Evolutionary conservation across 257 asterid species (phyloP).

Genomic region (Fraxinus quadrangulata): DNA sequence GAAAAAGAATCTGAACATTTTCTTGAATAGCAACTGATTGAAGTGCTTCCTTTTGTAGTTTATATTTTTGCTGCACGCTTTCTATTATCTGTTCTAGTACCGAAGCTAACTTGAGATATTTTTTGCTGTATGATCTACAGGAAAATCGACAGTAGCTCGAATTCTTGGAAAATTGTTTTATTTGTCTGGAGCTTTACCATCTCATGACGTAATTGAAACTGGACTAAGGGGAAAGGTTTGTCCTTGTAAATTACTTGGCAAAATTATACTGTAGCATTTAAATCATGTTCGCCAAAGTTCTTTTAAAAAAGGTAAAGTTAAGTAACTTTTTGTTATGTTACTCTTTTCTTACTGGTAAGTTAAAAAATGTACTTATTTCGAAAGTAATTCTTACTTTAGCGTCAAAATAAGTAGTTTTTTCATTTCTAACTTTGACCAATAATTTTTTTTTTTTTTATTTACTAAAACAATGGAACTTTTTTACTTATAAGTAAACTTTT

Average conservation of each 20-base stretch:
- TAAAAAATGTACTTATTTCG: neutral
- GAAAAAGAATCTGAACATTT: neutral
- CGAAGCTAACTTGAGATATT: constrained; percentile 10
- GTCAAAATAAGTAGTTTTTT: neutral
- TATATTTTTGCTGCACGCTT: neutral
- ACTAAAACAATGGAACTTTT: neutral
- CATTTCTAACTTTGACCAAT: neutral
- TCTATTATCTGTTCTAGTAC: neutral
- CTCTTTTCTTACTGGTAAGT: neutral
- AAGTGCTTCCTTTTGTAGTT: neutral
- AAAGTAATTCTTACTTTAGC: neutral
- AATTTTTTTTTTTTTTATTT: neutral
- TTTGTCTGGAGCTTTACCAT: constrained; percentile 46
- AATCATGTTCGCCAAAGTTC: neutral
- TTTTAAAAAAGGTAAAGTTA: neutral
- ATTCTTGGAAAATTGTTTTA: constrained; percentile 53
- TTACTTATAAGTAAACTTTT: neutral
- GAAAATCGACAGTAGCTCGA: constrained; percentile 53
- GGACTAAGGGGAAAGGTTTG: constrained; percentile 43
- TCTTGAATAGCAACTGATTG: neutral
- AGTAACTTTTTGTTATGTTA: neutral
- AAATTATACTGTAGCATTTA: neutral
- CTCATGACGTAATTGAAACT: constrained; percentile 49
- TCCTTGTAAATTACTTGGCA: neutral
- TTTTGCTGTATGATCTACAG: constrained; percentile 23